Base-by-base conservation (phyloP, 2,329 filamentous ascomycete species). In the Monosporascus sp. region DNA sequence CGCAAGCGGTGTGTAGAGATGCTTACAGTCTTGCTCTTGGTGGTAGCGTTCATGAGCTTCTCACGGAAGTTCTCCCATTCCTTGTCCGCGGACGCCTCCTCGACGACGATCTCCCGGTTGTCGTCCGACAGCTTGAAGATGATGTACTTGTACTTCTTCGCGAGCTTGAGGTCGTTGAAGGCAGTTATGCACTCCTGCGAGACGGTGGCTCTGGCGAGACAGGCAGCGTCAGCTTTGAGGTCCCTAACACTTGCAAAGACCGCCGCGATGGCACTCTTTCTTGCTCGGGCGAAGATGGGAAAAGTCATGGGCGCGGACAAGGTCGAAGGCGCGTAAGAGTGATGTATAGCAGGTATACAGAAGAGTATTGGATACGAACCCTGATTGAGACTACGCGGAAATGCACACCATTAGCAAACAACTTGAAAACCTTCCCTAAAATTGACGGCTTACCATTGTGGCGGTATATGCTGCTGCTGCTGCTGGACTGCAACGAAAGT, bases 111-210 rank as follows among this genome's bases (percentile, higher is more conserved):
- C 75, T 90, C 74, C 75, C 87, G 90, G 81, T 85, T 85, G 78
- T 91, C 82, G 74, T 92, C 88, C 61, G 85, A 87, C 70, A 94
- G 84, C 81, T 91, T 91, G 86, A 83, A 93, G 80, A 94, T 85
- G 77, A 94, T 87, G 81, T 83, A 95, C 77, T 91, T 92, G 78
- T 84, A 80, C 78, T 84, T 85, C 76, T 91, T 91, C 74, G 75
- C 79, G 64, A 91, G 85, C 84, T 93, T 93, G 62, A 93, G 82
- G 64, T 92, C 86, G 74, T 92, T 91, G 82, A 87, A 93, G 56
- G 77, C 73, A 62, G 72, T 71, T 70, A 84, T 82, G 81, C 88
- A 91, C 55, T 92, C 87, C 69, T 82, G 80, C 61, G 81, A 76
- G 66, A 91, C 85, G 70, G 80, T 79, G 64, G 88, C 87, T 81